A percentile compares a stretch with the other conserved stretches of the same genome.
phyloP scores from a whole-genome alignment of 371 early-diverging fungal genomes.

The Apophysomyces sp. region DNA sequence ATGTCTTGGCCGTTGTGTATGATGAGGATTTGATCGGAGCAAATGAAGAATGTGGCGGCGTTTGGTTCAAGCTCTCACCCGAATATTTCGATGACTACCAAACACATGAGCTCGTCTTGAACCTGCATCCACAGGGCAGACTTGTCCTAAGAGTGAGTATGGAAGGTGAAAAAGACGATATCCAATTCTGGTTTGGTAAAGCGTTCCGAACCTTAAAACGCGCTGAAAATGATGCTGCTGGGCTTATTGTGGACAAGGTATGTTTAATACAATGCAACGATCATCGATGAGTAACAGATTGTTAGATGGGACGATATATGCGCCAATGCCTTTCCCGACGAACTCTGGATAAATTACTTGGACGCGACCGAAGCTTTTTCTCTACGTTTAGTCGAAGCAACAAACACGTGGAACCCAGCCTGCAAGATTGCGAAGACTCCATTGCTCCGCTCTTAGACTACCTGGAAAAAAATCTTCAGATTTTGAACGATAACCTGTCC shows the following conservation, averaged over 20 bases:
- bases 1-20: conserved; percentile 61
- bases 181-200: conserved; percentile 84
- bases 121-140: conserved; percentile 79
- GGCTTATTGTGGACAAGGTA: conserved; percentile 62
- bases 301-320: conserved; percentile 45
- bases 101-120: conserved; percentile 77
- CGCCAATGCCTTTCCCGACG: conserved; percentile 49
- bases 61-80: conserved; percentile 55
- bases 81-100: conserved; percentile 52
- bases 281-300: background rate
- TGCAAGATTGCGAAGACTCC: conserved; percentile 69
- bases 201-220: conserved; percentile 67
- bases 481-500: conserved; percentile 68
- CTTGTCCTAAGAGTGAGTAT: conserved; percentile 74
- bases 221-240: conserved; percentile 59
- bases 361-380: conserved; percentile 17
- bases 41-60: conserved; percentile 72
- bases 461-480: conserved; percentile 74
- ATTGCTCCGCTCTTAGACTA: conserved; percentile 73
- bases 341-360: conserved; percentile 17
- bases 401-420: conserved; percentile 22
- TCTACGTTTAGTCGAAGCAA: conserved; percentile 14
- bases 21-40: conserved; percentile 68
- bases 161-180: conserved; percentile 84
- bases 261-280: background rate